These are phyloP conservation scores for Cladobotryum mycophilum DNA, from an alignment of 2,329 filamentous ascomycete species.

Conservation along the genomic window DNA sequence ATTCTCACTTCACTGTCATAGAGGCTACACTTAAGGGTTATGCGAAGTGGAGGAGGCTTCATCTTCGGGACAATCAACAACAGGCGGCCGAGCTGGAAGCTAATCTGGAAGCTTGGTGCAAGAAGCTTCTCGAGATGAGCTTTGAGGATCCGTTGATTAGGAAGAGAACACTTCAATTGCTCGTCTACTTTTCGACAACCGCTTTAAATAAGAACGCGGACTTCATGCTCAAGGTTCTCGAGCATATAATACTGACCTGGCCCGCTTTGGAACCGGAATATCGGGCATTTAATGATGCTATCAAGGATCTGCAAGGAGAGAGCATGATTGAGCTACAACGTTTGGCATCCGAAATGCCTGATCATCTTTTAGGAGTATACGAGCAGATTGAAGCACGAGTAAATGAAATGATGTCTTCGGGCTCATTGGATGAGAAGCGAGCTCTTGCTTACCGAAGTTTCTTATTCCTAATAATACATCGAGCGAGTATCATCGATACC, in stretches of 20 bases:
- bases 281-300: constrained; percentile 73
- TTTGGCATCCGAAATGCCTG: constrained; percentile 82
- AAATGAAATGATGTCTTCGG: constrained; percentile 68
- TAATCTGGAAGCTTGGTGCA: constrained; percentile 66
- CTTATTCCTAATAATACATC: constrained; percentile 89
- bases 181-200: constrained; percentile 78
- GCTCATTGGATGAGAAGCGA: constrained; percentile 72
- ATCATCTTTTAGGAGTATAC: constrained; percentile 83
- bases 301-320: constrained; percentile 80
- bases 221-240: constrained; percentile 84
- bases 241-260: constrained; percentile 82
- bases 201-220: constrained; percentile 69
- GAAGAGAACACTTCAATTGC: constrained; percentile 73
- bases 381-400: constrained; percentile 79
- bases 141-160: constrained; percentile 81
- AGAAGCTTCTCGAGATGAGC: constrained; percentile 60
- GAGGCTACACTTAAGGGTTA: constrained; percentile 87
- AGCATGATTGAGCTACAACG: constrained; percentile 84
- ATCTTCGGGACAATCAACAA: constrained; percentile 36
- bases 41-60: constrained; percentile 60
- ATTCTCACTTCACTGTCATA: constrained; percentile 84
- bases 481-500: constrained; percentile 67
- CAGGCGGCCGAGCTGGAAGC: constrained; percentile 53
- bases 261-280: constrained; percentile 66
- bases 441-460: constrained; percentile 84